A percentile compares a stretch with the other conserved stretches of the same genome.
These are phyloP conservation scores for Cercospora citrullina DNA, from an alignment of 2,329 filamentous ascomycete species.

Conservation along the genomic window DNA sequence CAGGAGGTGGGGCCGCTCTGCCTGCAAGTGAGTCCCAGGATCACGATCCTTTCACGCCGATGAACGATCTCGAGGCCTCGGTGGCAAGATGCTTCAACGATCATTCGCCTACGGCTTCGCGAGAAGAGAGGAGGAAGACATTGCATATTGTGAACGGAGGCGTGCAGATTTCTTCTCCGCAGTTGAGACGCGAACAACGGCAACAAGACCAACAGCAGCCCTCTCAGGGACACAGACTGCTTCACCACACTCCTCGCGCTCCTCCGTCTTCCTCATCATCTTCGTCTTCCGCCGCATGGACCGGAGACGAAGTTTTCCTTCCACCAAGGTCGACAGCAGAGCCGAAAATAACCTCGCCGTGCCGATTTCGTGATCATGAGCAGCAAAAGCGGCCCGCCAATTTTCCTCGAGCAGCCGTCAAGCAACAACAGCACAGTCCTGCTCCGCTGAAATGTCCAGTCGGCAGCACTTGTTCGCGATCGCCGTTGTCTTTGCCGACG, in stretches of 20 bases:
- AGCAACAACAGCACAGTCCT: neutral
- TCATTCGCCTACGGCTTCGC: neutral
- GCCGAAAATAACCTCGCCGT: neutral
- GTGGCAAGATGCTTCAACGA: slow-evolving; percentile 6
- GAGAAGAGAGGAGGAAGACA: slow-evolving; percentile 11
- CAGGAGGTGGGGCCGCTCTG: neutral
- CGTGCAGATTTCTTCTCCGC: neutral
- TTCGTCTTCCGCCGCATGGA: slow-evolving; percentile 29
- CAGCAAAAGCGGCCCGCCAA: neutral
- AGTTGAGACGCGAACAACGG: neutral
- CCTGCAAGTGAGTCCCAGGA: neutral
- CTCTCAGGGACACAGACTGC: neutral
- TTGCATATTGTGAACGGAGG: slow-evolving; percentile 1
- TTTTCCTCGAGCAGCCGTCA: neutral
- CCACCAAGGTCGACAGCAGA: neutral
- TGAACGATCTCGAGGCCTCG: slow-evolving; percentile 16
- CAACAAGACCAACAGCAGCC: neutral
- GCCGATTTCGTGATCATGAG: neutral
- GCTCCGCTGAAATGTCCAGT: neutral
- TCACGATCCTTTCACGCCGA: neutral
- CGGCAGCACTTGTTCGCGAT: slow-evolving; percentile 4
- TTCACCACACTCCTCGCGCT: neutral
- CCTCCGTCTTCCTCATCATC: neutral
- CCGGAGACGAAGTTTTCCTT: slow-evolving; percentile 29
- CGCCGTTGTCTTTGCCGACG: neutral